Conservation (phyloP, 805 yeast genomes). For the Wickerhamomyces hampshirensis region DNA sequence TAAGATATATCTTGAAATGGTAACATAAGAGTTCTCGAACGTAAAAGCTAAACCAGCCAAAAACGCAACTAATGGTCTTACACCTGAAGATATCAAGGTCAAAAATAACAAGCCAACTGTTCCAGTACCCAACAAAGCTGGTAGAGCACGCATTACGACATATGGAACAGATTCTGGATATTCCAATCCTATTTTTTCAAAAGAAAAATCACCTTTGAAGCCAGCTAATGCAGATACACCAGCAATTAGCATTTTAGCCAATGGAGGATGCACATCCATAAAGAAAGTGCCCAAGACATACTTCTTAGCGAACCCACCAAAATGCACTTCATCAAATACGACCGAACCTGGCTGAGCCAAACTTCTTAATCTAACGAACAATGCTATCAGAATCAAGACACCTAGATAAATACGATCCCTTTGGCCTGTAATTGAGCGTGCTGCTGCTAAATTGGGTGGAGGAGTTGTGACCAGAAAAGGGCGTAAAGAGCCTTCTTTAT, state of each 20-base stretch:
- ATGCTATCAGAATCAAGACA: conserved; percentile 46
- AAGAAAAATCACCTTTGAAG: conserved; percentile 64
- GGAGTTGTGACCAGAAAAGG: conserved; percentile 52
- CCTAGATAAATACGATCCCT: conserved; percentile 37
- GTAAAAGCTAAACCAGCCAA: conserved; percentile 51
- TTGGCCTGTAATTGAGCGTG: conserved; percentile 35
- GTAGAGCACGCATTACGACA: conserved; percentile 61
- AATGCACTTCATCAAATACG: conserved; percentile 91
- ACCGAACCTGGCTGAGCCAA: conserved; percentile 72
- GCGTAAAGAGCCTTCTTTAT: conserved; percentile 48
- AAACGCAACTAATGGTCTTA: conserved; percentile 57
- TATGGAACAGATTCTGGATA: conserved; percentile 60
- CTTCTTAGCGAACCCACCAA: conserved; percentile 92
- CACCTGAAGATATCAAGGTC: conserved; percentile 69
- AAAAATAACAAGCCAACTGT: conserved; percentile 62
- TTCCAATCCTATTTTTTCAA: conserved; percentile 58
- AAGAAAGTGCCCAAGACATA: conserved; percentile 63
- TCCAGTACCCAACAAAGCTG: conserved; percentile 63
- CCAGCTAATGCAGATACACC: conserved; percentile 66
- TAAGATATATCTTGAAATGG: conserved; percentile 70
- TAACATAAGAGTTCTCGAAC: conserved; percentile 62
- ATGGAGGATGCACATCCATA: conserved; percentile 78
- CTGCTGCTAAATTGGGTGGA: conserved; percentile 31
- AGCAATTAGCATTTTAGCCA: conserved; percentile 72
- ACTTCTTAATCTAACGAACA: conserved; percentile 53